Evolutionary conservation across 2,329 filamentous ascomycete species (phyloP).

Genomic region (Exophiala alcalophila): DNA sequence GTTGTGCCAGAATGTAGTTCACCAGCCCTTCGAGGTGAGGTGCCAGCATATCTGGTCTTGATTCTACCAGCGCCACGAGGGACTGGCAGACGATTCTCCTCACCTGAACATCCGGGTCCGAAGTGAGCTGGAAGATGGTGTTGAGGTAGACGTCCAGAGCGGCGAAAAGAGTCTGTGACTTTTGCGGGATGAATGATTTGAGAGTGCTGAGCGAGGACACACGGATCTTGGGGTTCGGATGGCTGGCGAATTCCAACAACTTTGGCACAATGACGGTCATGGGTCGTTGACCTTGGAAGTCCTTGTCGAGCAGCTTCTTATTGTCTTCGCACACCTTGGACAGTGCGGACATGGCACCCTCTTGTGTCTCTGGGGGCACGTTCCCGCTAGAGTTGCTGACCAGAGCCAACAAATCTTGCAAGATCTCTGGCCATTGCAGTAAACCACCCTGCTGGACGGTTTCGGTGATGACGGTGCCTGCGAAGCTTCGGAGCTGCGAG

Average conservation of each 20-base stretch:
- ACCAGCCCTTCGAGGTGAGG: constrained; percentile 86
- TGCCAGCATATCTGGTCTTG: constrained; percentile 82
- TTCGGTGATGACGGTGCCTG: constrained; percentile 92
- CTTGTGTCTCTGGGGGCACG: constrained; percentile 69
- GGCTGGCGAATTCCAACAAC: constrained; percentile 80
- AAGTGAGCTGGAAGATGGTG: constrained; percentile 76
- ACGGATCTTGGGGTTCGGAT: constrained; percentile 71
- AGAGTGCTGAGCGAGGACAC: constrained; percentile 76
- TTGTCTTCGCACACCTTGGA: constrained; percentile 98
- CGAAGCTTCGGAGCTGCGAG: constrained; percentile 78
- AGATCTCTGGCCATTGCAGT: constrained; percentile 83
- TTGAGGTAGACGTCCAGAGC: constrained; percentile 78
- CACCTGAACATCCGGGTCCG: constrained; percentile 75
- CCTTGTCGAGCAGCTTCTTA: constrained; percentile 76
- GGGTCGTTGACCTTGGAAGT: constrained; percentile 84
- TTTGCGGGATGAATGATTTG: constrained; percentile 86
- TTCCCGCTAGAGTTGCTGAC: constrained; percentile 70
- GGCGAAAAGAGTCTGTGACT: constrained; percentile 75
- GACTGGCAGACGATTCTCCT: constrained; percentile 89
- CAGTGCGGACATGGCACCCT: constrained; percentile 90
- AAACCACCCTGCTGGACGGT: constrained; percentile 80
- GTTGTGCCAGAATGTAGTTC: constrained; percentile 88
- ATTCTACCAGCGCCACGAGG: constrained; percentile 88
- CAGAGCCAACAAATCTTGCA: constrained; percentile 77
- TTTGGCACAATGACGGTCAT: constrained; percentile 86